Evolutionary conservation across 768 basidiomycete species (phyloP), one percentile per base, ranked within the genome.

Genomic region (Pholiota molesta): DNA sequence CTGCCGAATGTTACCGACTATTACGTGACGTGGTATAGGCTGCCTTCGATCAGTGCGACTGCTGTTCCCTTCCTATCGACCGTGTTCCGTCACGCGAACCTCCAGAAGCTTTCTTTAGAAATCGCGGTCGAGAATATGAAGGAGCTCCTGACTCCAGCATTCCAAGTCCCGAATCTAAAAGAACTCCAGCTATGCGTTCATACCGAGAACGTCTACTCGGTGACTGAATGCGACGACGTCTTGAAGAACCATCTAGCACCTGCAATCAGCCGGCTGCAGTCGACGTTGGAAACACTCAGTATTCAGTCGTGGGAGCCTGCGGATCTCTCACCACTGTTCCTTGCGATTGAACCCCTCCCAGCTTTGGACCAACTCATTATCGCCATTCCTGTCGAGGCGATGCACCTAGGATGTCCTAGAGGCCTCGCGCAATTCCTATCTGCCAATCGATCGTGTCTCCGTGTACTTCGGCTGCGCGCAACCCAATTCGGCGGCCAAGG

Each of bases 11-110:
- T 84, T 11, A 78, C 76, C 14, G 79, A 82, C 65, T 82, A 82
- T 67, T 79, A 83, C 61, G 79, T 84, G 61, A 78, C 79, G 40
- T 84, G 82, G 83, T 77, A 72, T 35, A 80, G 80, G 17, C 73
- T 81, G 19, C 77, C 77, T 33, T 65, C 66, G 40, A 64, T 73
- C 31, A 66, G 69, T 55, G 63, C 66, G 28, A 66, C 65, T 8
- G 66, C 69, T 49, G 67, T 65, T 13, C 74, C 75, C 9, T 75
- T 78, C 61, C 69, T 79, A 2, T 64, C 73, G 23, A 73, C 76
- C 23, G 71, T 74, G n/a, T 77, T 78, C 66, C 71, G 72, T 65
- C 71, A 73, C 8, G 65, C 69, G 21, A 74, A 72, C 28, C 73
- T 81, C 13, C 77, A 76, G 28, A 78, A 77, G 59, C 74, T 80